A percentile compares a stretch with the other conserved stretches of the same genome.
phyloP scores from a whole-genome alignment of 441 rosid species.

The Mallotus repandus region DNA sequence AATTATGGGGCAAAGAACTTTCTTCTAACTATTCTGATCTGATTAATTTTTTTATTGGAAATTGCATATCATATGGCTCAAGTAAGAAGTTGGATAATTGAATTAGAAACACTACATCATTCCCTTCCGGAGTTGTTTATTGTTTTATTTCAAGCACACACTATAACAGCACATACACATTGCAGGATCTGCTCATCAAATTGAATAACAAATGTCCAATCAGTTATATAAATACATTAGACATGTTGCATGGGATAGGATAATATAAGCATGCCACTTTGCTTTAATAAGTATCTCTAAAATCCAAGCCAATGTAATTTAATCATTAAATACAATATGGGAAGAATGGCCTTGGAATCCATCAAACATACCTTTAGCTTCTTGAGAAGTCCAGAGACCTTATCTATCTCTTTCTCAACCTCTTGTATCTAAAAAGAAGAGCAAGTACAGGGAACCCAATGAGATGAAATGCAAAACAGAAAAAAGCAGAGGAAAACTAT shows the following conservation, averaged over 20 bases:
- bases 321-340: not conserved
- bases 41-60: not conserved
- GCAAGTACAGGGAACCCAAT: slow-evolving; percentile 16
- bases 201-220: not conserved
- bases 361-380: slow-evolving; percentile 53
- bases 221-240: not conserved
- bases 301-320: not conserved
- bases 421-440: slow-evolving; percentile 50
- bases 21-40: not conserved
- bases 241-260: not conserved
- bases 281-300: not conserved
- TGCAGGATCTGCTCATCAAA: not conserved
- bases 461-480: slow-evolving; percentile 5
- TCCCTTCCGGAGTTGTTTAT: not conserved
- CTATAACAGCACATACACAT: not conserved
- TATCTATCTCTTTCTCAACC: slow-evolving; percentile 56
- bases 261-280: not conserved
- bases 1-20: not conserved
- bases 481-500: not conserved
- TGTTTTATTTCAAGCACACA: not conserved
- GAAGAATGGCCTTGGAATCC: slow-evolving; percentile 8
- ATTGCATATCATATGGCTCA: not conserved
- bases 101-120: not conserved
- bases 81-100: not conserved
- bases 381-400: slow-evolving; percentile 49